Conservation (phyloP, 108 stramenopile species). For the Skeletonema tropicum region DNA sequence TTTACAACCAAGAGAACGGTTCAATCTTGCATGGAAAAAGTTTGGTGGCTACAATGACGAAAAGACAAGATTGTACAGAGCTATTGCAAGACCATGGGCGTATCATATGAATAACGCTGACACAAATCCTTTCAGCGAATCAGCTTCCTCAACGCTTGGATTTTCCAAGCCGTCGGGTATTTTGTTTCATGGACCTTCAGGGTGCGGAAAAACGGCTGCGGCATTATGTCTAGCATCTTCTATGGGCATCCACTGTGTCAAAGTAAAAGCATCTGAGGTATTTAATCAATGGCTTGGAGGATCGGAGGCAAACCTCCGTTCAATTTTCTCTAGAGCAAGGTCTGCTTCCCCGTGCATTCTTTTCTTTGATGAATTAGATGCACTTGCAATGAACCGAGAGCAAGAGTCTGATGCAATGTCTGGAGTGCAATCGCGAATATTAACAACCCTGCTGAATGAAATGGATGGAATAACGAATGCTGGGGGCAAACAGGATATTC, state of each 20-base stretch:
- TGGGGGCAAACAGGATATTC: constrained; percentile 51
- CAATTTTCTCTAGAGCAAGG: constrained; percentile 82
- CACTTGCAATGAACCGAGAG: constrained; percentile 87
- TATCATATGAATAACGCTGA: constrained; percentile 32
- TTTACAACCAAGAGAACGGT: constrained; percentile 23
- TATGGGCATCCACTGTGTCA: constrained; percentile 64
- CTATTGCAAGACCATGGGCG: constrained; percentile 80
- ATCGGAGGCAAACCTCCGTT: constrained; percentile 91
- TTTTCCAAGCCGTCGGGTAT: constrained; percentile 76
- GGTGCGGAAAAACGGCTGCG: constrained; percentile 74
- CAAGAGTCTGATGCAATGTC: constrained; percentile 70
- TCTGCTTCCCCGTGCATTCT: constrained; percentile 92
- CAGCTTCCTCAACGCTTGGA: constrained; percentile 27
- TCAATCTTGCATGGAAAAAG: constrained; percentile 39
- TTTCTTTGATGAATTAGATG: constrained; percentile 98
- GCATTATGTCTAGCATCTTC: constrained; percentile 79
- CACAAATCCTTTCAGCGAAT: constrained; percentile 17
- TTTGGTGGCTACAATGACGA: constrained; percentile 69
- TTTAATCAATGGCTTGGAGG: constrained; percentile 97
- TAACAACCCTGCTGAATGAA: constrained; percentile 83
- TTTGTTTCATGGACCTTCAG: constrained; percentile 80
- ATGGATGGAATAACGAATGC: constrained; percentile 80
- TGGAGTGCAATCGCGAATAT: constrained; percentile 65
- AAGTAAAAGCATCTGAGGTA: constrained; percentile 85
- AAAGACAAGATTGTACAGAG: constrained; percentile 70